phyloP scores from a whole-genome alignment of 257 asterid species.

The Primulina eburnea region DNA sequence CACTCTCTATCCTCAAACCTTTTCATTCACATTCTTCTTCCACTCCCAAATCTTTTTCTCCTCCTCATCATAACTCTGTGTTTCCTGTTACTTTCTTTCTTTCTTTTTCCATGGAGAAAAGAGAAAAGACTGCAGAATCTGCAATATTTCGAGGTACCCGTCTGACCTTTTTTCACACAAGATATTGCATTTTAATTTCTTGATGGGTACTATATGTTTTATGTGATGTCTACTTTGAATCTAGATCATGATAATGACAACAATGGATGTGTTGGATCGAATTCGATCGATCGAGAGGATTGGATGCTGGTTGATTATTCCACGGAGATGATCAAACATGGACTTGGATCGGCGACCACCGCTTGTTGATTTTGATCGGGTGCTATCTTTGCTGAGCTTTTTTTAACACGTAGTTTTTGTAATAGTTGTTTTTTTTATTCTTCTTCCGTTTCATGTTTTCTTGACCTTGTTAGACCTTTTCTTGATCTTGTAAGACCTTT shows the following conservation, averaged over 20 bases:
- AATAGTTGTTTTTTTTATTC: constrained; percentile 61
- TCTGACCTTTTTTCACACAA: neutral
- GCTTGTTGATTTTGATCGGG: constrained; percentile 35
- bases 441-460: constrained; percentile 33
- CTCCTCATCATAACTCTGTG: constrained; percentile 16
- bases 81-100: constrained; percentile 13
- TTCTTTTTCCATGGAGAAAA: constrained; percentile 42
- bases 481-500: constrained; percentile 99
- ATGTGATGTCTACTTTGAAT: neutral
- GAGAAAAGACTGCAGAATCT: constrained; percentile 42
- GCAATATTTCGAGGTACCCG: neutral
- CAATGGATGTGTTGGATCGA: constrained; percentile 23
- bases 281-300: constrained; percentile 28
- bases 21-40: constrained; percentile 24
- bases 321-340: neutral
- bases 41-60: neutral
- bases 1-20: constrained; percentile 30
- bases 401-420: constrained; percentile 25
- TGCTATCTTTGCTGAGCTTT: constrained; percentile 94
- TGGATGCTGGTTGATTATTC: constrained; percentile 9
- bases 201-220: too few species aligned
- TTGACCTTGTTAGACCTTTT: constrained; percentile 76
- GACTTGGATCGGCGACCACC: neutral
- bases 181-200: too few species aligned
- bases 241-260: neutral